A percentile compares a stretch with the other conserved stretches of the same genome.
phyloP scores from a whole-genome alignment of 208 protist species.

The Acanthamoeba healyi region DNA sequence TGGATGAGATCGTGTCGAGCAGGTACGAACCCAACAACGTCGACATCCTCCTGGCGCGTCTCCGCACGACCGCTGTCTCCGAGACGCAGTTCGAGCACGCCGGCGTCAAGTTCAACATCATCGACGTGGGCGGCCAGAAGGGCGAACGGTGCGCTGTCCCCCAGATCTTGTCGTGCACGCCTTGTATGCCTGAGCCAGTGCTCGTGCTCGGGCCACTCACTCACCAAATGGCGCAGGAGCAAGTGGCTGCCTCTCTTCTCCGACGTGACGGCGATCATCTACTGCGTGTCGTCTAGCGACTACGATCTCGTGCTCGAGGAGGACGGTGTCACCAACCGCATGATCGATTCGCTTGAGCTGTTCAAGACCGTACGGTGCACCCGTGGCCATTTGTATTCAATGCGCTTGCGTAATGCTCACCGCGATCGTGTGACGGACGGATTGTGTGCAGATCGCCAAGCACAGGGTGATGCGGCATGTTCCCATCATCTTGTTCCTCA shows the following conservation, averaged over 20 bases:
- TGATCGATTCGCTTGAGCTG: constrained; percentile 91
- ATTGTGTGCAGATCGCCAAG: constrained; percentile 84
- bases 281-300: constrained; percentile 84
- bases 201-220: too few species aligned
- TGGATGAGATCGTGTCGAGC: constrained; percentile 83
- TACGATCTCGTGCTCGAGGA: constrained; percentile 88
- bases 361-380: constrained; percentile 91
- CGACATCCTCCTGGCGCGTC: constrained; percentile 90
- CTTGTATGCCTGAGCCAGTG: neutral
- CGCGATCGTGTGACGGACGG: too few species aligned
- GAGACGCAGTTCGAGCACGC: constrained; percentile 90
- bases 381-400: constrained; percentile 73
- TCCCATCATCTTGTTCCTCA: constrained; percentile 92
- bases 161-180: neutral
- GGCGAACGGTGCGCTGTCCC: constrained; percentile 81
- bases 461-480: constrained; percentile 85
- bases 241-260: constrained; percentile 95
- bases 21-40: constrained; percentile 89
- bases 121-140: constrained; percentile 92
- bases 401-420: neutral
- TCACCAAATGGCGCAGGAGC: too few species aligned
- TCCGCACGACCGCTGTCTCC: constrained; percentile 93
- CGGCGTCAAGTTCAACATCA: constrained; percentile 87
- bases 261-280: constrained; percentile 92
- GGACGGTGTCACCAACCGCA: constrained; percentile 89